These are phyloP conservation scores for Aphanomyces invadans DNA, from an alignment of 352 stramenopile genomes.

Conservation along the genomic window DNA sequence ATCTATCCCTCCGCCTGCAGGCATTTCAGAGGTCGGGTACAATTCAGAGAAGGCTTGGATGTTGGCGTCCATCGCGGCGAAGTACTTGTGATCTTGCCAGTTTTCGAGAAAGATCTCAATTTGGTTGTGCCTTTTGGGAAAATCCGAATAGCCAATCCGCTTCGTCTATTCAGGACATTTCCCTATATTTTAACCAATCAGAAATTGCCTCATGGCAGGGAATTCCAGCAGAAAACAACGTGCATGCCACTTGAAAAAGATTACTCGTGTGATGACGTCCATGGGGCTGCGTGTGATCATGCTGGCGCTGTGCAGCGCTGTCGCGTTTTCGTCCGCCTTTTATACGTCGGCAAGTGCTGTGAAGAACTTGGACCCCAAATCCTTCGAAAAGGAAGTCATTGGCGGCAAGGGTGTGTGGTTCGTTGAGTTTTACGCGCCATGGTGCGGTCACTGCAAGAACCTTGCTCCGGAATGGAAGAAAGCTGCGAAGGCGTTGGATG, in stretches of 20 bases:
- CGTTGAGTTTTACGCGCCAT: constrained; percentile 94
- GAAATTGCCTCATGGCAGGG: constrained; percentile 15
- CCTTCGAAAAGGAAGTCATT: constrained; percentile 57
- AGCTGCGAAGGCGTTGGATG: constrained; percentile 79
- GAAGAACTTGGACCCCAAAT: constrained; percentile 61
- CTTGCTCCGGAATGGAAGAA: constrained; percentile 90
- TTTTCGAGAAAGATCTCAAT: background rate
- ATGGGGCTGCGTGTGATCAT: constrained; percentile 29
- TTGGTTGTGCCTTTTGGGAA: background rate
- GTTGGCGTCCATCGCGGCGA: background rate
- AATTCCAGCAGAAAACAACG: background rate
- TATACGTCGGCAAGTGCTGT: constrained; percentile 62
- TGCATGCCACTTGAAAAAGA: constrained; percentile 6
- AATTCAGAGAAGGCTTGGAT: background rate
- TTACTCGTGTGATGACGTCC: background rate
- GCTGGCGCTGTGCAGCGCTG: constrained; percentile 30
- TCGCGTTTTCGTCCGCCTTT: constrained; percentile 36
- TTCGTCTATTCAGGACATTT: background rate
- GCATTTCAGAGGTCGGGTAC: no score
- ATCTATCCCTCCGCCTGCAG: no score
- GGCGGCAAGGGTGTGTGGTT: constrained; percentile 82
- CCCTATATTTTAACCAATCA: constrained; percentile 12
- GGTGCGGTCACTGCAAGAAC: constrained; percentile 93
- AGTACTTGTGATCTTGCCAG: background rate
- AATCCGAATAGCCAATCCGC: background rate